Evolutionary conservation across 768 basidiomycete species (phyloP), one percentile per base, ranked within the genome.

Genomic region (Dendrothele bispora): DNA sequence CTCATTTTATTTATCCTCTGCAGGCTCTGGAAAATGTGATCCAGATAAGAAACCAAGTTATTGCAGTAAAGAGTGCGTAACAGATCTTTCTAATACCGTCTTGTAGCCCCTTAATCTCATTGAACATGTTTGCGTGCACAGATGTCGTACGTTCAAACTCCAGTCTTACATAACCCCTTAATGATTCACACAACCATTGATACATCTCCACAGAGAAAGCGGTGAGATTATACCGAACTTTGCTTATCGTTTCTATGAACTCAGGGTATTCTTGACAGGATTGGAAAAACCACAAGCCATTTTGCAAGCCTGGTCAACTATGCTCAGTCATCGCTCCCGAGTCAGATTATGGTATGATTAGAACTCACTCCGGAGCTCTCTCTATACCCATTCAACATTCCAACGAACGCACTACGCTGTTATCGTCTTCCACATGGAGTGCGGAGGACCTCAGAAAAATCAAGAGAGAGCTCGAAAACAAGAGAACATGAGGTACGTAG

Each of bases 201-300:
- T 25, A 46, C 15, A 8, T 27, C 24, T 12, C 18, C 25, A 22
- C 38, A 45, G 43, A 51, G 35, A 39, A 46, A 39, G 34, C 34
- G 10, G 44, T 51, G 18, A n/a, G 45, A 29, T 4, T 35, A 15
- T n/a, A 24, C 32, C 21, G 10, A 14, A 11, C 6, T 30, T 43
- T 17, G 22, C 20, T 5, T 15, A 43, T 12, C 22, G 36, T 10
- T 11, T 24, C 6, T 15, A 28, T 28, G 5, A 34, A 4, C 22
- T 10, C 6, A 29, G 17, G 5, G 12, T 14, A 14, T 26, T 35
- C 10, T 32, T 32, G 1, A 32, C 17, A 60, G 48, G 66, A 68
- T 48, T 68, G 67, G 68, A 61, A 61, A 37, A 67, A 55, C 50
- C 68, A 70, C 55, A 70, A 67, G 48, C 63, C 65, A 2, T 68